Evolutionary conservation across 768 basidiomycete species (phyloP), one percentile per base, ranked within the genome.

Genomic region (Postia placenta): DNA sequence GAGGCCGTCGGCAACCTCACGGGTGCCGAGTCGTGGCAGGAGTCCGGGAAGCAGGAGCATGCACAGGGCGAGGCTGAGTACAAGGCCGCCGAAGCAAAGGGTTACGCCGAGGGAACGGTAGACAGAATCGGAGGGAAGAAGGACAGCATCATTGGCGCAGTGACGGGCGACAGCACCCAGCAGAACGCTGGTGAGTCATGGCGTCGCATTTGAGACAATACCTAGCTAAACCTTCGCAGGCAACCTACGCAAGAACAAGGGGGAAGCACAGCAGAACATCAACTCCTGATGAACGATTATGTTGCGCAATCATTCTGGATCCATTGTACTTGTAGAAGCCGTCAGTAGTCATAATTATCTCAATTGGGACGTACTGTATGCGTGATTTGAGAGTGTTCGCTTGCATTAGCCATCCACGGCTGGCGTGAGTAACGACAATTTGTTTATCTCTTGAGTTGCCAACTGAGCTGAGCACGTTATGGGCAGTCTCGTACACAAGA

Each of bases 81-180:
- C 58, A 72, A 70, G 41, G 67, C 70, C 15, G 74, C 75, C 2
- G 72, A 74, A 50, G 69, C 70, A 17, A 67, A 81, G 59, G 73
- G 69, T n/a, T 81, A 73, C 52, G 70, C 60, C 4, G 72, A 81
- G 44, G 80, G 80, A 20, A 60, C 63, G 0, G 6, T 59, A 4
- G 80, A 81, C 50, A 71, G 69, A 49, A 35, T 72, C 4, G 61
- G 56, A 2, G 80, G 81, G 28, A 78, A 79, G 64, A 75, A 78
- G 51, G 79, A 82, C 48, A 59, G 74, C 43, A 63, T 82, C 26
- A 66, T 79, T 28, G 80, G 80, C 27, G 75, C 80, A 9, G 52
- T 83, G 42, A 72, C 66, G n/a, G 81, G 79, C 19, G 81, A 82
- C 61, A 68, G 72, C 55, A 30, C 61, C 15, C 75, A 80, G 61